Base-by-base conservation (phyloP, 1,284 basidiomycete species). In the Phellinidium pouzarii region DNA sequence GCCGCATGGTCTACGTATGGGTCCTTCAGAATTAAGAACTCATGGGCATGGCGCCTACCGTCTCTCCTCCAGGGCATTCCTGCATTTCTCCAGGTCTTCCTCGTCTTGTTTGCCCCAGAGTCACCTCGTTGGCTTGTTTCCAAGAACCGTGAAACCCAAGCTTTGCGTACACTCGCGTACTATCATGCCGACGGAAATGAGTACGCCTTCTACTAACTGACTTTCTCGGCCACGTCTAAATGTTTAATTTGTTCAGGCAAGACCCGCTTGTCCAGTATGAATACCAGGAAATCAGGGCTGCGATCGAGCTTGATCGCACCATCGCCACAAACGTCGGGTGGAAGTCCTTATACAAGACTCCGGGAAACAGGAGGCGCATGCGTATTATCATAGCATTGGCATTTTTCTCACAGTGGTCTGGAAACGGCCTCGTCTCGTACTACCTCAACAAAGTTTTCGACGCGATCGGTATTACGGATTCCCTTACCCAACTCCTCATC, bases 341-440 rank as follows among this genome's bases (percentile, higher is more conserved):
- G 79, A 77, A 72, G 60, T 70, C 78, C 1, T 74, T 87, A 56
- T 61, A 83, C 60, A 59, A 67, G 19, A 82, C 75, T 36, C 65
- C 71, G 11, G 85, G 84, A 45, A 87, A 87, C 71, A 71, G 79
- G 52, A 80, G 72, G 65, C 82, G 86, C 48, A 72, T 87, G 68
- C 67, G 74, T 42, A 83, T 87, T 62, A 82, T 87, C 66, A 62
- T 84, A 56, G 80, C 80, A 36, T 68, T 84, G 47, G 80, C 80
- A 27, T 84, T 82, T 73, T 84, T 84, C 72, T 83, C 82, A 4
- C 79, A 82, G 59, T 87, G n/a, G n/a, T n/a, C n/a, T n/a, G n/a
- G n/a, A n/a, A n/a, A n/a, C n/a, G n/a, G n/a, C n/a, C n/a, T n/a
- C 83, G 84, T 85, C 81, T 86, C 84, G 9, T 87, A 84, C 72